Conservation (phyloP, 176 grass and related monocot genomes). For the Puya raimondii region DNA sequence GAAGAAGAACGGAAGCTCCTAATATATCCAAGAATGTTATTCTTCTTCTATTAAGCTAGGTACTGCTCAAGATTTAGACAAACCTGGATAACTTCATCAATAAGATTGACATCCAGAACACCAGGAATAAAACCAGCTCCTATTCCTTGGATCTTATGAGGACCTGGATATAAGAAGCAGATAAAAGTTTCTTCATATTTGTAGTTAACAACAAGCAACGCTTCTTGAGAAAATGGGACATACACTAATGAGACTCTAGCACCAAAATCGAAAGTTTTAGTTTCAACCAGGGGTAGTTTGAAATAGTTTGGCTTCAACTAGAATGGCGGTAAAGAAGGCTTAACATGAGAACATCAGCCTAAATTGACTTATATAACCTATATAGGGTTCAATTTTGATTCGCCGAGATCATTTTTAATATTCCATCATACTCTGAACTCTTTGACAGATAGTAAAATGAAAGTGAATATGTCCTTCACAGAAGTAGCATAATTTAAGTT, state of each 20-base stretch:
- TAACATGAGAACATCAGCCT: no score
- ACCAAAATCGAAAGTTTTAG: neutral
- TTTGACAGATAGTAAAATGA: no score
- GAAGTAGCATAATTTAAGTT: no score
- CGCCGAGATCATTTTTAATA: no score
- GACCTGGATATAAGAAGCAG: slow-evolving; percentile 32
- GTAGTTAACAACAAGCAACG: neutral
- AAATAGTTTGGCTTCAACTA: no score
- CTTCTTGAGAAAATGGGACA: neutral
- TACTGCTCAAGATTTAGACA: slow-evolving; percentile 2
- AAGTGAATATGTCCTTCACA: no score
- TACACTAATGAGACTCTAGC: neutral
- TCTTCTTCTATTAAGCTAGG: neutral
- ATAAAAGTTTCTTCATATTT: neutral
- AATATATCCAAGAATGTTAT: neutral
- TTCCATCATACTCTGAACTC: no score
- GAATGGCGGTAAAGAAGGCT: no score
- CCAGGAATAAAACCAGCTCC: slow-evolving; percentile 88
- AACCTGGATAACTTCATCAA: slow-evolving; percentile 71
- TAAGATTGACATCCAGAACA: slow-evolving; percentile 55
- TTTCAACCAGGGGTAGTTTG: no score
- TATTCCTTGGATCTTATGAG: slow-evolving; percentile 92
- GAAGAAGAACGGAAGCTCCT: neutral
- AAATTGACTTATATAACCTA: no score
- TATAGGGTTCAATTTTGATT: no score